Evolutionary conservation across 768 basidiomycete genomes (phyloP), one percentile per base, ranked within the genome.

Genomic region (Hypholoma fasciculare): DNA sequence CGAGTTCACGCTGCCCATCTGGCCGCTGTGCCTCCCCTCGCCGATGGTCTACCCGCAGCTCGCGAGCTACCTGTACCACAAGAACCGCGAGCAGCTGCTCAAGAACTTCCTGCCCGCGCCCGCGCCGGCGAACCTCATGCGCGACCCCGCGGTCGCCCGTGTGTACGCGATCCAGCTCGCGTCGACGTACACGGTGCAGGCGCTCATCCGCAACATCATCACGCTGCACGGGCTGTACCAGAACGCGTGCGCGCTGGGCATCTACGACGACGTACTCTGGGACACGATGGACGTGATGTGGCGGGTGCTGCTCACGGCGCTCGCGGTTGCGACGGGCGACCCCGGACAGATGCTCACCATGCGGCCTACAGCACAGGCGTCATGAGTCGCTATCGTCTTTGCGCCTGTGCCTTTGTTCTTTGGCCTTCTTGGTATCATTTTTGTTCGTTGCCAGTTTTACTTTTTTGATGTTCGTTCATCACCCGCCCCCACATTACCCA

Each of bases 261-360:
- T 92, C 1, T 82, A 79, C 52, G 87, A 91, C 62, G 78, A 82
- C 36, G 75, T 75, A 19, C 72, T 92, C 44, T 93, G 89, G 89
- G 77, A 79, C 20, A 78, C 78, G 17, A 78, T 93, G 58, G 87
- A 90, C 58, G 68, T 81, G 42, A 81, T 85, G 43, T 93, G 89
- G 88, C 80, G 84, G 65, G 76, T 87, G 39, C 70, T 90, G 13
- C 72, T 89, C n/a, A 79, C 77, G 7, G 87, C 87, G 26, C 74
- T 87, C 69, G 30, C 30, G 30, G 9, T 34, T 34, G 30, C 30
- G 30, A 34, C 30, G 30, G 30, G 30, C 30, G 30, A 34, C 30
- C 3, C 30, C 30, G 30, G 30, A 9, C 30, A 34, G 30, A 34
- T 34, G 30, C 2, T 34, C 30, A 34, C 30, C 6, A 34, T 34